phyloP scores from a whole-genome alignment of 768 basidiomycete genomes.

The Mycena crocata region DNA sequence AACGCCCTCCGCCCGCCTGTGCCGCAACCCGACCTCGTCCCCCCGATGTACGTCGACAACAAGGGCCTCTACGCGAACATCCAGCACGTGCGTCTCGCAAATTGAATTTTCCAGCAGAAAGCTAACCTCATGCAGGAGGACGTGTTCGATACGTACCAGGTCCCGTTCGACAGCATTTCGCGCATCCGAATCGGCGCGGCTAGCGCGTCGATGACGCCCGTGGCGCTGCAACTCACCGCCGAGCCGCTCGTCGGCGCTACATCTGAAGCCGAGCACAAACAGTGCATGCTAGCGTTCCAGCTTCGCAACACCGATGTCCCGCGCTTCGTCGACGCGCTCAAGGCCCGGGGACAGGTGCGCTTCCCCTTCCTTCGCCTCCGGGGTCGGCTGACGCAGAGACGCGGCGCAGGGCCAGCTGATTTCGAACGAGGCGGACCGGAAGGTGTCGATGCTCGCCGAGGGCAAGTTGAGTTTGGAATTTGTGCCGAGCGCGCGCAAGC shows the following conservation, averaged over 20 bases:
- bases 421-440: slow-evolving; percentile 23
- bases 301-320: slow-evolving; percentile 13
- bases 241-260: slow-evolving; percentile 20
- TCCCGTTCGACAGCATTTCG: slow-evolving; percentile 16
- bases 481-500: slow-evolving; percentile 1
- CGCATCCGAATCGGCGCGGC: slow-evolving; percentile 18
- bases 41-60: slow-evolving; percentile 33
- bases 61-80: slow-evolving; percentile 26
- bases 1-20: slow-evolving; percentile 11
- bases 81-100: slow-evolving; percentile 5
- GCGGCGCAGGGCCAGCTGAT: slow-evolving; percentile 16
- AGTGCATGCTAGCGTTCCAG: slow-evolving; percentile 18
- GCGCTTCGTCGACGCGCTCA: slow-evolving; percentile 27
- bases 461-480: slow-evolving; percentile 24
- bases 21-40: slow-evolving; percentile 13
- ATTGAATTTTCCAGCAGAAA: neutral
- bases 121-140: slow-evolving; percentile 6
- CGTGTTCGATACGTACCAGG: slow-evolving; percentile 19
- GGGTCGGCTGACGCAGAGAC: neutral
- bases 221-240: slow-evolving; percentile 3
- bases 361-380: neutral
- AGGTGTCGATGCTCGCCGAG: slow-evolving; percentile 31
- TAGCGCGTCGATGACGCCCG: neutral
- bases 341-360: slow-evolving; percentile 30
- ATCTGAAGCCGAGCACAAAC: neutral